Conservation (phyloP, 768 basidiomycete species). For the Candolleomyces eurysporus region DNA sequence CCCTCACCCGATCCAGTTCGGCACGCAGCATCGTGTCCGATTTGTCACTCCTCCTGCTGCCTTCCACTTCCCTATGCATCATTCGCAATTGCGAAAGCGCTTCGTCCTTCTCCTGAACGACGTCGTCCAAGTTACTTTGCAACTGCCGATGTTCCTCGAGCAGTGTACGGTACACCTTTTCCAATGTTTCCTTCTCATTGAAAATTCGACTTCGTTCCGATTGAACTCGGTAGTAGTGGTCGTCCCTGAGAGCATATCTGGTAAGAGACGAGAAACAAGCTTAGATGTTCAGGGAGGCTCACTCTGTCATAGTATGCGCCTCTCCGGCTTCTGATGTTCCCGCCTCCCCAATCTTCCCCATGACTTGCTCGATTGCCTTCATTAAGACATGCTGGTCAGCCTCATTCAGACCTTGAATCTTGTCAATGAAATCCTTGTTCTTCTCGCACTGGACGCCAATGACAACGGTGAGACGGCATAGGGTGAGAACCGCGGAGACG, state of each 20-base stretch:
- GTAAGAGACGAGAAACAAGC: slow-evolving; percentile 4
- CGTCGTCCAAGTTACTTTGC: slow-evolving; percentile 77
- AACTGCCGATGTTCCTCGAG: slow-evolving; percentile 73
- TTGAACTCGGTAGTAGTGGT: slow-evolving; percentile 86
- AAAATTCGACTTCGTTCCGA: slow-evolving; percentile 74
- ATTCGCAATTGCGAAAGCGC: slow-evolving; percentile 60
- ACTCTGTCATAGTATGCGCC: slow-evolving; percentile 73
- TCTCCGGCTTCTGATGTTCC: slow-evolving; percentile 48
- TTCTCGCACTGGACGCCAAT: slow-evolving; percentile 87
- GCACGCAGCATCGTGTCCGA: slow-evolving; percentile 73
- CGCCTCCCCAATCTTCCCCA: slow-evolving; percentile 64
- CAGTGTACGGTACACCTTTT: slow-evolving; percentile 75
- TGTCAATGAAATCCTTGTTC: slow-evolving; percentile 86
- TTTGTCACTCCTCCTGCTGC: slow-evolving; percentile 57
- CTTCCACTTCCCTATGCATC: slow-evolving; percentile 55
- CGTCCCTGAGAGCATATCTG: slow-evolving; percentile 55
- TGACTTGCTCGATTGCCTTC: slow-evolving; percentile 91
- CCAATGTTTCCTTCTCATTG: slow-evolving; percentile 82
- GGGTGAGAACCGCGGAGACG: slow-evolving; percentile 59
- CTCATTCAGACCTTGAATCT: slow-evolving; percentile 83
- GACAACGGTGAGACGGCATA: slow-evolving; percentile 81
- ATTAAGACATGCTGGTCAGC: slow-evolving; percentile 85
- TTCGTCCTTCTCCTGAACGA: slow-evolving; percentile 76
- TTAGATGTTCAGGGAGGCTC: slow-evolving; percentile 24
- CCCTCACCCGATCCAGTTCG: slow-evolving; percentile 79